Base-by-base conservation (phyloP, 345 rosid genomes). In the Excoecaria agallocha region DNA sequence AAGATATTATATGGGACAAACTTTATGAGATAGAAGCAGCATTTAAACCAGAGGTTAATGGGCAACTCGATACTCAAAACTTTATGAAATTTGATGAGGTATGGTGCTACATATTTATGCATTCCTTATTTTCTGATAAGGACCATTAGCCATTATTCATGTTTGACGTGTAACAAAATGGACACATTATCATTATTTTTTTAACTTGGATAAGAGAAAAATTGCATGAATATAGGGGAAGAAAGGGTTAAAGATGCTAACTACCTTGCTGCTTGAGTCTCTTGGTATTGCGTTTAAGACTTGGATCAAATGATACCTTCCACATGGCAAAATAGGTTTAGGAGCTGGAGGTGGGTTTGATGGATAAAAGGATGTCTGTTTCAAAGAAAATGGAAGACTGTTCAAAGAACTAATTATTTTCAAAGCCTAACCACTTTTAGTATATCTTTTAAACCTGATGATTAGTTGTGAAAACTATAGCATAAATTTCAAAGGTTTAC, bases 81-180 rank as follows among this genome's bases (percentile, higher is more conserved):
- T 94, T 94, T 55, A 88, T 90, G 91, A 92, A 89, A 84, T 94
- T 88, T 63, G 96, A 94, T 52, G 98, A 94, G 97, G 98, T 90
- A 73, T 75, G 80, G 19, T 65, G 37, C 30, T 48, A 48, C 12
- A 4, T 48, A 65, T 16, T 38, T 57, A 48, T 70, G 66, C n/a
- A 12, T 54, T 45, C 19, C 66, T 49, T 60, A 52, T 4, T 12
- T 24, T 64, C 54, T 57, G 56, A 7, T 57, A 69, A 59, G 67
- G 55, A 45, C 43, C 55, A 5, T 22, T 45, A 63, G 45, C 41
- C 55, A 51, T 8, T 15, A 43, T 75, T 69, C 45, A 22, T 2
- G 3, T 37, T 41, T 16, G 59, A 19, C 59, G 5, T 54, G 45
- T 61, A 13, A 11, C 49, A 35, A 3, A 74, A 74, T 37, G 17